Conservation (phyloP, 2,329 filamentous ascomycete species). For the Emmonsiellopsis sp. region DNA sequence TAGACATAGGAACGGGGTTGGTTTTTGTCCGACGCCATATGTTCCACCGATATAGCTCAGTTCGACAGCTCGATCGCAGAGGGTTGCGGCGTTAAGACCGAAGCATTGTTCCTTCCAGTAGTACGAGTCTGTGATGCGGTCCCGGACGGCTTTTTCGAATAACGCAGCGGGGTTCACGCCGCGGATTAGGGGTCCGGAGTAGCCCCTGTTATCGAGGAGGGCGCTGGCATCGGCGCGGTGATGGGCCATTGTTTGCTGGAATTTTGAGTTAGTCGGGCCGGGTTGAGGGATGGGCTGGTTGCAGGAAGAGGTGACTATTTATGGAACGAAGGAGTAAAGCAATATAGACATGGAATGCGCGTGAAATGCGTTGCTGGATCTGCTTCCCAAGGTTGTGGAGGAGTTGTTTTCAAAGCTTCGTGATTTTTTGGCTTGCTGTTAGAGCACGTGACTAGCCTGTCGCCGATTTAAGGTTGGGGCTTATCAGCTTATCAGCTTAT, state of each 20-base stretch:
- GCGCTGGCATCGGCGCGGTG: slow-evolving; percentile 69
- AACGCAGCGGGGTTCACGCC: slow-evolving; percentile 92
- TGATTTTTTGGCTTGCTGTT: neutral
- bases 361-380: too few relatives aligned
- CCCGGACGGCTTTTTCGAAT: slow-evolving; percentile 89
- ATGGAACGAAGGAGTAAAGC: too few relatives aligned
- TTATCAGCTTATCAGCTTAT: neutral
- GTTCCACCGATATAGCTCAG: slow-evolving; percentile 81
- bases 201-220: slow-evolving; percentile 84
- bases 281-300: neutral
- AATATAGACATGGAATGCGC: too few relatives aligned
- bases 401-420: neutral
- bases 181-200: slow-evolving; percentile 65
- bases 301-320: too few relatives aligned
- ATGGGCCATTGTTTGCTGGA: slow-evolving; percentile 30
- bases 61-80: slow-evolving; percentile 84
- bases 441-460: neutral
- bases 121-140: slow-evolving; percentile 89
- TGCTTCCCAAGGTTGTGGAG: too few relatives aligned
- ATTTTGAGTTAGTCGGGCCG: neutral
- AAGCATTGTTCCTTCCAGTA: slow-evolving; percentile 99
- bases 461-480: neutral
- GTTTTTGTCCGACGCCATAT: slow-evolving; percentile 73
- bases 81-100: slow-evolving; percentile 69
- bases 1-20: slow-evolving; percentile 83